Evolutionary conservation across 2,329 filamentous ascomycete genomes (phyloP), one percentile per base, ranked within the genome.

Genomic region (Ophiostoma sp.): DNA sequence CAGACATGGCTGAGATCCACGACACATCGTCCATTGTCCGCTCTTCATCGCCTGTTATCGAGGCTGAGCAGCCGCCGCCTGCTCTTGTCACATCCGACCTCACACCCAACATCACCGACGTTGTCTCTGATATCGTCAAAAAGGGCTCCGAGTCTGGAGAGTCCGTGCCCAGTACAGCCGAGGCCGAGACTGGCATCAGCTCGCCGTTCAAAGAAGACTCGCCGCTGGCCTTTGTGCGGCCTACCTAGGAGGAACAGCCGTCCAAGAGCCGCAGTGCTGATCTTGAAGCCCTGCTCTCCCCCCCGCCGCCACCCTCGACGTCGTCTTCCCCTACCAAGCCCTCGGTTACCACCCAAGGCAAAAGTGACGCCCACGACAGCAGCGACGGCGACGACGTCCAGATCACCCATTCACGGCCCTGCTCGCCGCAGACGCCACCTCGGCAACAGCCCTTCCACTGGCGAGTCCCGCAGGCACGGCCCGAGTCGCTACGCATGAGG

Each of bases 141-240:
- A 65, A 65, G 20, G 10, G 6, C n/a, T 17, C 60, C 44, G 10
- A 68, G 67, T 62, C 65, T 60, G 17, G 27, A 52, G 36, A 44
- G 23, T 52, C 15, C 52, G 41, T 36, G 11, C 35, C 10, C 2
- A 48, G 57, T 2, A 35, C 71, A 11, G 67, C 67, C 1, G 72
- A 72, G 35, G 67, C 64, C 1, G 72, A 72, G 31, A 17, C 57
- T 7, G 69, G 70, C 7, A 6, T 41, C 39, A 70, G 70, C 36
- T 72, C 72, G n/a, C 71, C 72, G 6, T 73, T 73, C 23, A 20
- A 67, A 10, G 41, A 57, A 17, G 31, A 57, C 4, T 72, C 72
- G 23, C 70, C 72, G 7, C 23, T 39, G 27, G 44, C 15, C n/a
- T 69, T 69, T 41, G 36, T 13, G 54, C 68, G 39, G 31, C 54